These are phyloP conservation scores for Azolla pinnata DNA, from an alignment of 75 land plant species.

Conservation along the genomic window DNA sequence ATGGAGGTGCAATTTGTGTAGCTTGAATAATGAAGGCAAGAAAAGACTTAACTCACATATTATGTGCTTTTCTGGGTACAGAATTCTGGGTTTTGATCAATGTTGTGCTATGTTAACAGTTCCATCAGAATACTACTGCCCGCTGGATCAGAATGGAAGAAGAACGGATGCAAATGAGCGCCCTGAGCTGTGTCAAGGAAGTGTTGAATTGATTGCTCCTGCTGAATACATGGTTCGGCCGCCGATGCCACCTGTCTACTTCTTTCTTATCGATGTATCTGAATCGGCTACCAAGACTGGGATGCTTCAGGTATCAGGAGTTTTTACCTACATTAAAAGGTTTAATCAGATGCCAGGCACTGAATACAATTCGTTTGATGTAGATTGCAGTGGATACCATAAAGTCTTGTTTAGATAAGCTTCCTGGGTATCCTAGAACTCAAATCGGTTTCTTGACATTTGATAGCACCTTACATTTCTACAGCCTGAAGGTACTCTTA, in stretches of 20 bases:
- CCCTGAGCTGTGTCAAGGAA: conserved; percentile 79
- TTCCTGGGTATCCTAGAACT: conserved; percentile 87
- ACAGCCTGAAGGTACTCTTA: conserved; percentile 86
- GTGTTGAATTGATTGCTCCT: conserved; percentile 96
- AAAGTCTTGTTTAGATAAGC: conserved; percentile 65
- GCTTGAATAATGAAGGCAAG: conserved; percentile 82
- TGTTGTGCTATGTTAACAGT: conserved; percentile 30
- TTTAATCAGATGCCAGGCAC: no score
- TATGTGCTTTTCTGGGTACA: not conserved
- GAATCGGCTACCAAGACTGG: conserved; percentile 66
- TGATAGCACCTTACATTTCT: conserved; percentile 93
- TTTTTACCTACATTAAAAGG: not conserved
- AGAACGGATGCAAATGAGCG: conserved; percentile 66
- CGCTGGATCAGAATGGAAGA: conserved; percentile 73
- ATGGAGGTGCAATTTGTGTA: conserved; percentile 90
- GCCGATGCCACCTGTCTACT: conserved; percentile 96
- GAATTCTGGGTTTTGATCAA: not conserved
- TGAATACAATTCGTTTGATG: not conserved
- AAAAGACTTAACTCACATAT: not conserved
- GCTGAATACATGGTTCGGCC: conserved; percentile 98
- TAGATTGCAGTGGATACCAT: conserved; percentile 90
- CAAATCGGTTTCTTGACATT: conserved; percentile 93
- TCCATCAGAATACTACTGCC: conserved; percentile 73
- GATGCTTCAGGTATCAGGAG: conserved; percentile 64
- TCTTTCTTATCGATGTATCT: conserved; percentile 96